Conservation (phyloP, 768 basidiomycete genomes). For the Kockovaella imperatae region DNA sequence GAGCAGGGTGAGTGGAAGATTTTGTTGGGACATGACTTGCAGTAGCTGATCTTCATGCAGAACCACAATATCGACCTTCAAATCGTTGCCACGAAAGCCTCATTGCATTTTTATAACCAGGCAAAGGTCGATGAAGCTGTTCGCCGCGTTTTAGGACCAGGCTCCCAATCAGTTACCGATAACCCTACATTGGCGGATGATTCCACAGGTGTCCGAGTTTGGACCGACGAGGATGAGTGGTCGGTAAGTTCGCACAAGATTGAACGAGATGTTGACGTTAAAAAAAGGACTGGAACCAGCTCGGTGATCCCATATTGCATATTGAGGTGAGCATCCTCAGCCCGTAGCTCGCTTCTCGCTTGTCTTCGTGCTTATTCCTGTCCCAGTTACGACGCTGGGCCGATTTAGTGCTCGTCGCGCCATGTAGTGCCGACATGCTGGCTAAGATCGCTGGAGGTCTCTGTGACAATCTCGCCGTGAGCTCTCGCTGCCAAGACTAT, state of each 20-base stretch:
- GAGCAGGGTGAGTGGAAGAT: slow-evolving; percentile 51
- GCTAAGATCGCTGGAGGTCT: slow-evolving; percentile 81
- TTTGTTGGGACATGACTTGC: too few species aligned
- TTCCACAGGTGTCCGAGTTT: slow-evolving; percentile 56
- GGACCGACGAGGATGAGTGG: slow-evolving; percentile 93
- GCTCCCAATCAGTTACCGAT: background rate
- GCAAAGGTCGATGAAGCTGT: slow-evolving; percentile 21
- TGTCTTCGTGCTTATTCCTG: too few species aligned
- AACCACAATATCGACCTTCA: slow-evolving; percentile 67
- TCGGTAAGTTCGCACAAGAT: slow-evolving; percentile 55
- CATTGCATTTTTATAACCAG: slow-evolving; percentile 65
- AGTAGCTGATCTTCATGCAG: slow-evolving; percentile 48
- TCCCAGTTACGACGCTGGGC: slow-evolving; percentile 62
- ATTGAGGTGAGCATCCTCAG: slow-evolving; percentile 69
- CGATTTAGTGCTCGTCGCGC: slow-evolving; percentile 86
- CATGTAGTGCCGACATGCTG: slow-evolving; percentile 94
- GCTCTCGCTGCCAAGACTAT: slow-evolving; percentile 4
- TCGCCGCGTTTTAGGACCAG: background rate
- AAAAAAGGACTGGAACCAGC: slow-evolving; percentile 58
- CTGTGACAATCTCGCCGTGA: slow-evolving; percentile 72
- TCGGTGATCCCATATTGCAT: slow-evolving; percentile 89
- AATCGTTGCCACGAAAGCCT: slow-evolving; percentile 70
- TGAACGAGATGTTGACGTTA: too few species aligned
- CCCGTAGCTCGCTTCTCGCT: background rate
- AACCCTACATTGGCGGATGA: background rate